Evolutionary conservation across 208 protist species (phyloP).

Genomic region (Naegleria gruberi): DNA sequence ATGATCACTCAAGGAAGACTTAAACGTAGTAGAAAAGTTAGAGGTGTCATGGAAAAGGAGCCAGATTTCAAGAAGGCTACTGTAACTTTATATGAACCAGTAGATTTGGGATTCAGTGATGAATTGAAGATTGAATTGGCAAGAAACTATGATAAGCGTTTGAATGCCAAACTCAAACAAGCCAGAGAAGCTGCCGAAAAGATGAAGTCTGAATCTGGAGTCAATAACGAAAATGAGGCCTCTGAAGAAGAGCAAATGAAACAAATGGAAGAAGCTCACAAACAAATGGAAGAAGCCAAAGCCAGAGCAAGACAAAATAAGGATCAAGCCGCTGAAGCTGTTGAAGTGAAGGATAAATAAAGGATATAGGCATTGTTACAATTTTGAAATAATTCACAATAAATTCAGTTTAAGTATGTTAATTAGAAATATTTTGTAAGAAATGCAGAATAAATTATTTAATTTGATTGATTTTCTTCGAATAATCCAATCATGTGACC

Average conservation of each 20-base stretch:
- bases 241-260: not conserved
- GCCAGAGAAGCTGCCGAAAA: not conserved
- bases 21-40: not conserved
- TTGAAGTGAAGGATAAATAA: not conserved
- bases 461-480: no score
- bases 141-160: not conserved
- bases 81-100: not conserved
- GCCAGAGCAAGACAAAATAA: not conserved
- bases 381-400: no score
- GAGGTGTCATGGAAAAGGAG: not conserved
- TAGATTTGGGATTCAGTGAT: not conserved
- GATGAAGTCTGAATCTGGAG: not conserved
- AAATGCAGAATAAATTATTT: no score
- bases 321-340: not conserved
- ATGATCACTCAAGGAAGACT: not conserved
- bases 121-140: not conserved
- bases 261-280: not conserved
- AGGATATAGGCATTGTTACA: no score
- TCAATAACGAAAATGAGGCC: not conserved
- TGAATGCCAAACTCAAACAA: not conserved
- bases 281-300: not conserved
- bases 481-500: conserved; percentile 25
- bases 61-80: not conserved
- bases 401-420: no score
- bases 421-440: no score